Conservation (phyloP, 2,329 filamentous ascomycete species). For the Exophiala sideris region DNA sequence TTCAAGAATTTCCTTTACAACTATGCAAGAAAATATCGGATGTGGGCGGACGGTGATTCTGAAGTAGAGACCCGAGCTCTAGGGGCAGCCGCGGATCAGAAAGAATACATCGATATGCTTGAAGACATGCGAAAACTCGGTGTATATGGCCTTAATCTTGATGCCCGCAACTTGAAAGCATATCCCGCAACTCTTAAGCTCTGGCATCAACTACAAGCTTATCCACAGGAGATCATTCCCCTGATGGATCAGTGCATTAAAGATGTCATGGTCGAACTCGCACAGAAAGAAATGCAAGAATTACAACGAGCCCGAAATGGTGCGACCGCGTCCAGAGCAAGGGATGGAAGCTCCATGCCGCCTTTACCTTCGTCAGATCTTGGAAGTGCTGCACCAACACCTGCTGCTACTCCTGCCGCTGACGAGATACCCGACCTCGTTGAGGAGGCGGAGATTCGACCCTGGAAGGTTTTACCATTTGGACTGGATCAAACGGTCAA, state of each 20-base stretch:
- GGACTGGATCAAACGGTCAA: slow-evolving; percentile 85
- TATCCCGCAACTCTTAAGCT: slow-evolving; percentile 91
- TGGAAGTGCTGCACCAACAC: slow-evolving; percentile 46
- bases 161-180: slow-evolving; percentile 82
- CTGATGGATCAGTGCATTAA: slow-evolving; percentile 94
- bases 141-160: slow-evolving; percentile 78
- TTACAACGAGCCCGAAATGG: slow-evolving; percentile 58
- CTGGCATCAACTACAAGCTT: slow-evolving; percentile 91
- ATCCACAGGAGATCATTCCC: slow-evolving; percentile 93
- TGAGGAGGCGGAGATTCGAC: slow-evolving; percentile 72
- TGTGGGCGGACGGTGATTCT: slow-evolving; percentile 82
- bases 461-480: slow-evolving; percentile 85
- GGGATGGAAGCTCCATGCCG: slow-evolving; percentile 67
- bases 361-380: slow-evolving; percentile 77
- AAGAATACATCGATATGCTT: slow-evolving; percentile 79
- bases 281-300: slow-evolving; percentile 72
- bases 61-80: slow-evolving; percentile 68
- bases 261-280: slow-evolving; percentile 87
- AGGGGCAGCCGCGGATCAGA: slow-evolving; percentile 67
- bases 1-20: slow-evolving; percentile 93
- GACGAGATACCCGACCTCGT: slow-evolving; percentile 64
- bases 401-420: slow-evolving; percentile 36
- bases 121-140: slow-evolving; percentile 89
- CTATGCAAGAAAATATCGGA: slow-evolving; percentile 88
- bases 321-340: slow-evolving; percentile 47